A percentile compares a stretch with the other conserved stretches of the same genome.
phyloP scores from a whole-genome alignment of 495 filamentous ascomycete genomes.

The Cairneyella variabilis region DNA sequence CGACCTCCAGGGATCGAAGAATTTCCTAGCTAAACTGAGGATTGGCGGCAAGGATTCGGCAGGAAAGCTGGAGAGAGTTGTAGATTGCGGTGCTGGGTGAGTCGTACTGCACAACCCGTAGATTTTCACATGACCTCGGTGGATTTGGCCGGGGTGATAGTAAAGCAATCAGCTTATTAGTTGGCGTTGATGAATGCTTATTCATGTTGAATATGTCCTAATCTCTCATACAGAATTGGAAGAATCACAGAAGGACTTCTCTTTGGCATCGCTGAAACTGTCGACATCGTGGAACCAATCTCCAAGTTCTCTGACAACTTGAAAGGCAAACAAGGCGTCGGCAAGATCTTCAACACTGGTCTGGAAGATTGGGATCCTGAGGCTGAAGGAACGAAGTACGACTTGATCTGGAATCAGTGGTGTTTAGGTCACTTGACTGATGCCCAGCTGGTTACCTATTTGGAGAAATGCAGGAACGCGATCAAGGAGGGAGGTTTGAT shows the following conservation, averaged over 20 bases:
- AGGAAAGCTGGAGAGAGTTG: conserved; percentile 26
- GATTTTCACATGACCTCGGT: background rate
- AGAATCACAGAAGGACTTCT: conserved; percentile 49
- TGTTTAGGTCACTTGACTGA: conserved; percentile 92
- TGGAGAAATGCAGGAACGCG: conserved; percentile 55
- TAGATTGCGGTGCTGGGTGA: conserved; percentile 56
- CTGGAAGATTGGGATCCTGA: conserved; percentile 63
- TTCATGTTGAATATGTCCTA: too few relatives aligned
- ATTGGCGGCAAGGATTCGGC: conserved; percentile 6
- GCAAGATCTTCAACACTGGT: conserved; percentile 66
- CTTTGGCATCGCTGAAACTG: conserved; percentile 33
- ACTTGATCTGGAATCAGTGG: conserved; percentile 79
- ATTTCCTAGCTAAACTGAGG: conserved; percentile 74
- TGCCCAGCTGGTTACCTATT: conserved; percentile 62
- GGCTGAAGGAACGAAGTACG: conserved; percentile 45
- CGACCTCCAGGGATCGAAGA: conserved; percentile 72
- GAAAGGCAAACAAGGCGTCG: conserved; percentile 43
- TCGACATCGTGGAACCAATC: conserved; percentile 54
- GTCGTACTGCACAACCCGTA: background rate
- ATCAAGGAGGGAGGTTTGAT: conserved; percentile 53
- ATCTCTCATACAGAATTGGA: conserved; percentile 41
- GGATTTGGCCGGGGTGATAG: too few relatives aligned
- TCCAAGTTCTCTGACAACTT: conserved; percentile 52
- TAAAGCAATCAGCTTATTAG: too few relatives aligned
- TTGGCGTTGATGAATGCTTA: too few relatives aligned